Base-by-base conservation (phyloP, 805 yeast genomes). In the Pichia manshurica region DNA sequence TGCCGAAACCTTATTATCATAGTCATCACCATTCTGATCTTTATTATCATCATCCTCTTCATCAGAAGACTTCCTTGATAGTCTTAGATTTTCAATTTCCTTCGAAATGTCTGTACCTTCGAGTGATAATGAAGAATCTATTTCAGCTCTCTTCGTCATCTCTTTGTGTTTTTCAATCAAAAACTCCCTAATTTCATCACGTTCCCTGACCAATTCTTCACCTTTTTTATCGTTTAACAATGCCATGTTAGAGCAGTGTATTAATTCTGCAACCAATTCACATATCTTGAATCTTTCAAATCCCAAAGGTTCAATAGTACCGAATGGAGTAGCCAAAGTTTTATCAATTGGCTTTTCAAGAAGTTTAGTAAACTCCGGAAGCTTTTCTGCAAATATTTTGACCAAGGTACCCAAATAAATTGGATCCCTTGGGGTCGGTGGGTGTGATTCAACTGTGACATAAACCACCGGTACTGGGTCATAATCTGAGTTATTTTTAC, bases 211-310 rank as follows among this genome's bases (percentile, higher is more conserved):
- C 34, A 86, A 76, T 22, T 71, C 71, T 55, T 83, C 89, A 17
- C 90, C 88, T 45, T 74, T 74, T 36, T 76, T 78, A 35, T 88
- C 89, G 62, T 90, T 93, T 55, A 93, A 74, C 17, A 89, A 72
- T 0, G 84, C 87, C 98, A 93, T 93, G 67, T 93, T 93, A n/a
- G 96, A 88, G 62, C 99, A 93, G 66, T 93, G 99, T 48, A 93
- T 73, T 36, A 93, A 72, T 60, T 93, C 99, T 0, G 99, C 99
- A 42, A 93, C 79, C 45, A 93, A 70, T 66, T 93, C 99, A 51
- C 96, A 82, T 21, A 93, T 78, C 60, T 89, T 87, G 67, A 93
- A 90, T 53, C 90, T 75, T 57, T 90, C 95, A 63, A 91, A 87
- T 0, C 99, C 99, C 20, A 93, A 68, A 1, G 93, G 89, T 57